Evolutionary conservation across 495 filamentous ascomycete species (phyloP).

Genomic region (Massariosphaeria phaeospora): DNA sequence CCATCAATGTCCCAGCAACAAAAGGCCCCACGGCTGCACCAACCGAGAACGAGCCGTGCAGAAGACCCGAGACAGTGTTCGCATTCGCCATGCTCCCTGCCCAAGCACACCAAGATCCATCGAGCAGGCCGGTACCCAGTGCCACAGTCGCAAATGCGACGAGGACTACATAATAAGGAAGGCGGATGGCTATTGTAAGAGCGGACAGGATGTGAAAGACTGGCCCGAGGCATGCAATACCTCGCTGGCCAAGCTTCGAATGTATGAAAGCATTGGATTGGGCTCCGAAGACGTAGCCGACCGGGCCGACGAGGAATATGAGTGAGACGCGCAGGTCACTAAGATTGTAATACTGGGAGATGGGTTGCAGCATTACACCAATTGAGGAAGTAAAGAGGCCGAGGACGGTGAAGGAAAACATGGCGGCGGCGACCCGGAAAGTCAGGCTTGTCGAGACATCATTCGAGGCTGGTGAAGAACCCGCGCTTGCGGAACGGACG

Average conservation of each 20-base stretch:
- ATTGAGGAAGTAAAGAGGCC: conserved; percentile 20
- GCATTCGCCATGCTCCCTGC: conserved; percentile 11
- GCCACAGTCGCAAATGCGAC: conserved; percentile 1
- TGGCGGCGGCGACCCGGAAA: conserved; percentile 15
- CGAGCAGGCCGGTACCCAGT: conserved; percentile 12
- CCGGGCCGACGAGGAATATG: conserved; percentile 14
- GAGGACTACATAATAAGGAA: conserved; percentile 7
- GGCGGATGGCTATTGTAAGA: neutral
- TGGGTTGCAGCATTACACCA: conserved; percentile 19
- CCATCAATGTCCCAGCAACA: conserved; percentile 1
- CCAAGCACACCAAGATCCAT: conserved; percentile 22
- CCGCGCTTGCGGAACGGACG: too few species aligned
- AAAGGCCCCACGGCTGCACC: conserved; percentile 16
- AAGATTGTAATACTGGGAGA: conserved; percentile 14
- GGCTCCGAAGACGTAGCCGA: conserved; percentile 20
- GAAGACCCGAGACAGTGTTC: conserved; percentile 4
- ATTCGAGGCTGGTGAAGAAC: too few species aligned
- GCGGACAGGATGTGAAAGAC: conserved; percentile 13
- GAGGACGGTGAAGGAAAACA: conserved; percentile 22
- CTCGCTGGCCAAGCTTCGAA: conserved; percentile 4
- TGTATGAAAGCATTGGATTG: conserved; percentile 11
- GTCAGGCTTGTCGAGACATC: too few species aligned
- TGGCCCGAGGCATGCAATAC: conserved; percentile 16
- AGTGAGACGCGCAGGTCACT: conserved; percentile 20
- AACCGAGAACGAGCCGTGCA: conserved; percentile 18